These are phyloP conservation scores for Dothideomycetidae sp. DNA, from an alignment of 2,329 filamentous ascomycete species.

Conservation along the genomic window DNA sequence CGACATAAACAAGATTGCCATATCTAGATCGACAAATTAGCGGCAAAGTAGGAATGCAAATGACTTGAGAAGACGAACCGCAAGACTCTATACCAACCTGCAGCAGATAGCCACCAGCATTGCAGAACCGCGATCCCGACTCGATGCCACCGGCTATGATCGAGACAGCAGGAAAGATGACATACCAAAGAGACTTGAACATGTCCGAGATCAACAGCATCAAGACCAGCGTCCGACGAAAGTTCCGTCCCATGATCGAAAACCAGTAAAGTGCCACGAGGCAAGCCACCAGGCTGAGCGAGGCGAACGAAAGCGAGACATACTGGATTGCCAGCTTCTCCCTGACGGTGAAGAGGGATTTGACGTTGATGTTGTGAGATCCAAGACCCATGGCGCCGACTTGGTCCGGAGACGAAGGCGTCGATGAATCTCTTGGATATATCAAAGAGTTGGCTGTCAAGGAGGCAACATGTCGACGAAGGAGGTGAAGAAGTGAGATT, in stretches of 20 bases:
- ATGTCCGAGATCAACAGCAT: slow-evolving; percentile 59
- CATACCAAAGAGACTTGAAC: slow-evolving; percentile 54
- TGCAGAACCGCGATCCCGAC: slow-evolving; percentile 45
- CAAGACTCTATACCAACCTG: slow-evolving; percentile 52
- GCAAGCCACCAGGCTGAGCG: slow-evolving; percentile 43
- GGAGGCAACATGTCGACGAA: not conserved
- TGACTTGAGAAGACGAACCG: slow-evolving; percentile 25
- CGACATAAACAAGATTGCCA: slow-evolving; percentile 58
- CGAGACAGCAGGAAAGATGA: slow-evolving; percentile 48
- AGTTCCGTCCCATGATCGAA: slow-evolving; percentile 55
- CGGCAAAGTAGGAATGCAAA: not conserved
- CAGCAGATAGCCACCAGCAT: slow-evolving; percentile 54
- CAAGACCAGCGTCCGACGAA: slow-evolving; percentile 66
- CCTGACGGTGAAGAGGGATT: slow-evolving; percentile 12
- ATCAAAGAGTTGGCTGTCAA: not conserved
- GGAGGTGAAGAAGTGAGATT: too few species aligned
- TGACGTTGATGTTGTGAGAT: slow-evolving; percentile 9
- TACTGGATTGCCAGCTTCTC: slow-evolving; percentile 22
- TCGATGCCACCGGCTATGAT: slow-evolving; percentile 38
- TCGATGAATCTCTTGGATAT: not conserved
- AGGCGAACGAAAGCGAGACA: slow-evolving; percentile 21
- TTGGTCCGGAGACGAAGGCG: too few species aligned
- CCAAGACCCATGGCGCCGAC: slow-evolving; percentile 11
- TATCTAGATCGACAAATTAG: slow-evolving; percentile 34
- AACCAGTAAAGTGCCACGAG: slow-evolving; percentile 56